Conservation (phyloP, 1,284 basidiomycete genomes). For the Volvariella volvacea region DNA sequence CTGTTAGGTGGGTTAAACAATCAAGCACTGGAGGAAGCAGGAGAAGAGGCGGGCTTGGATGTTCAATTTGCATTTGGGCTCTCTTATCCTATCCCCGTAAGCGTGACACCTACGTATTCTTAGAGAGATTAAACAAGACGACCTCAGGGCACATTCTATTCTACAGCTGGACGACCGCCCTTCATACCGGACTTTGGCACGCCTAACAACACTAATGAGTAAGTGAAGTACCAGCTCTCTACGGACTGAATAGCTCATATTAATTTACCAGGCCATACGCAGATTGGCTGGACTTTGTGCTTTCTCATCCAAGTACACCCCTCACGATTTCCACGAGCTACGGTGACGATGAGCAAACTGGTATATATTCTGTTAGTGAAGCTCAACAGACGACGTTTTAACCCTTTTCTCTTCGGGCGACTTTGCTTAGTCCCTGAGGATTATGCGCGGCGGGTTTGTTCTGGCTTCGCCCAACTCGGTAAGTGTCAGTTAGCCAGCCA, state of each 20-base stretch:
- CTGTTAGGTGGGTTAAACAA: slow-evolving; percentile 49
- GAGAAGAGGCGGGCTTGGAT: slow-evolving; percentile 68
- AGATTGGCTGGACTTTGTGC: slow-evolving; percentile 57
- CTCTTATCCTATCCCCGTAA: slow-evolving; percentile 36
- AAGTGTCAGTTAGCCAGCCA: slow-evolving; percentile 5
- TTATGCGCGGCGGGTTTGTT: slow-evolving; percentile 60
- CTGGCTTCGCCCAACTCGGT: slow-evolving; percentile 59
- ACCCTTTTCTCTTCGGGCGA: too few relatives aligned
- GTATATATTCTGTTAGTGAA: slow-evolving; percentile 19
- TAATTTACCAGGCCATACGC: slow-evolving; percentile 11
- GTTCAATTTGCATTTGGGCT: slow-evolving; percentile 61
- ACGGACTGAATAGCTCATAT: neutral
- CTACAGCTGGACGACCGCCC: slow-evolving; percentile 55
- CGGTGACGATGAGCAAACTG: slow-evolving; percentile 64
- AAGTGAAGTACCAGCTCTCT: neutral
- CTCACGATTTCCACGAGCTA: slow-evolving; percentile 59
- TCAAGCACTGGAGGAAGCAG: slow-evolving; percentile 50
- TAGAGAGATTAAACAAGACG: slow-evolving; percentile 6
- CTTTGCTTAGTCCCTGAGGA: slow-evolving; percentile 41
- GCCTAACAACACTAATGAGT: slow-evolving; percentile 42
- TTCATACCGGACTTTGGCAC: slow-evolving; percentile 44
- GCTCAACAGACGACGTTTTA: slow-evolving; percentile 18
- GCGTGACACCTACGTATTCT: slow-evolving; percentile 2
- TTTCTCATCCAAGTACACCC: slow-evolving; percentile 35
- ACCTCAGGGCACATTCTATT: slow-evolving; percentile 46